Evolutionary conservation across 2,329 filamentous ascomycete species (phyloP), one percentile per base, ranked within the genome.

Genomic region (Cladophialophora immunda): DNA sequence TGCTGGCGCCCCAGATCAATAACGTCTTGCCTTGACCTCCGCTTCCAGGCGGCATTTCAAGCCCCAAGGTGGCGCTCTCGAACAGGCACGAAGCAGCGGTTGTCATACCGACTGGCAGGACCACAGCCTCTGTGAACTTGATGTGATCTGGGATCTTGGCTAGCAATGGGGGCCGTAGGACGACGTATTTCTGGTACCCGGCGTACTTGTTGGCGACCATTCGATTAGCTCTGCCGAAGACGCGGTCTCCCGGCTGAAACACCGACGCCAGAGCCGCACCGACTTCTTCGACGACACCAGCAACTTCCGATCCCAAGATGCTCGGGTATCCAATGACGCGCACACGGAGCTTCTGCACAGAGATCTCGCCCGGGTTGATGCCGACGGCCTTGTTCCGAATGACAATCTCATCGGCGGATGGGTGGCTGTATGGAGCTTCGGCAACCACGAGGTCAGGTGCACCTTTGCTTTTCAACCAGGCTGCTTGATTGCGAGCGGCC

Each of bases 201-300:
- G 75, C 74, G 25, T 73, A 36, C 32, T 74, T 74, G 27, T 74
- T 72, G 64, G 32, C 22, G 73, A 5, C 76, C 76, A 47, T 56
- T n/a, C 58, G 67, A 0, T 65, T 34, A 15, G 32, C 70, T 6
- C 57, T 58, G 11, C 71, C 82, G 32, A 80, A 72, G 4, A 84
- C 82, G 36, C 81, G 78, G 65, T 83, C 78, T 2, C 82, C 82
- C 22, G 78, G 76, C 60, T 78, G 74, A 68, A 82, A 79, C 11
- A 81, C 76, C 4, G 77, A 78, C 4, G 84, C 81, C 5, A 75
- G 75, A 15, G 78, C 74, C 2, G 82, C 82, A 53, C 71, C 73
- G 6, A 84, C 76, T 69, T 83, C 81, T 19, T 80, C 71, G 3
- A 84, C 76, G 67, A 81, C 79, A 15, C 82, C 82, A 1, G 82